Conservation (phyloP, 2,329 filamentous ascomycete species). For the Ilyonectria destructans region DNA sequence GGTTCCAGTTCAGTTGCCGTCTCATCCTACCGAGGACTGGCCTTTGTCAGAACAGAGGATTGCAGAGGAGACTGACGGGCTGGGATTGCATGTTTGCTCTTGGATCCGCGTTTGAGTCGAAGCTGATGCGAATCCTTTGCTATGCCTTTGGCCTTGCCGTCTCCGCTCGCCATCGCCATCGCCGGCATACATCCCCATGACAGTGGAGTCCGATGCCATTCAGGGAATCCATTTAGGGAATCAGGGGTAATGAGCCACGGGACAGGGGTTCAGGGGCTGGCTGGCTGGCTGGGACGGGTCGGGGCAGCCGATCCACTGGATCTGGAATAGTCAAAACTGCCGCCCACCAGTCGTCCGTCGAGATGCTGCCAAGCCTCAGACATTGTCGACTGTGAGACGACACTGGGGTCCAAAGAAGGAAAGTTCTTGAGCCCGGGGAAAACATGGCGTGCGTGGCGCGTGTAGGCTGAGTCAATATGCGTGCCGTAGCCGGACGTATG, state of each 20-base stretch:
- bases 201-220: conserved; percentile 45
- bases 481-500: conserved; percentile 12
- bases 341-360: conserved; percentile 44
- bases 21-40: conserved; percentile 29
- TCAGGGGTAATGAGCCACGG: conserved; percentile 16
- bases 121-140: conserved; percentile 19
- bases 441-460: conserved; percentile 21
- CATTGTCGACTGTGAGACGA: conserved; percentile 40
- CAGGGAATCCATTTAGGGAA: conserved; percentile 48
- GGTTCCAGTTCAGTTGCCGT: conserved; percentile 23
- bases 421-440: conserved; percentile 29
- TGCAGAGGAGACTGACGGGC: conserved; percentile 8
- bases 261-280: conserved; percentile 40
- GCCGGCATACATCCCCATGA: conserved; percentile 34
- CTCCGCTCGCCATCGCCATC: conserved; percentile 35
- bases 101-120: conserved; percentile 19
- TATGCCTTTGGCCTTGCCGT: conserved; percentile 27
- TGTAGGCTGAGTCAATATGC: conserved; percentile 30
- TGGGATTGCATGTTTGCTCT: conserved; percentile 20
- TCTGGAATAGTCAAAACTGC: conserved; percentile 42
- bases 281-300: conserved; percentile 36
- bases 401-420: conserved; percentile 34
- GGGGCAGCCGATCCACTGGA: conserved; percentile 41
- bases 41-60: conserved; percentile 13
- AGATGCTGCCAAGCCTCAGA: conserved; percentile 45